Percentiles rank a stretch among this genome's conserved stretches.
These are phyloP conservation scores for Porcisia deanei DNA, from an alignment of 208 protist species.

Conservation along the genomic window DNA sequence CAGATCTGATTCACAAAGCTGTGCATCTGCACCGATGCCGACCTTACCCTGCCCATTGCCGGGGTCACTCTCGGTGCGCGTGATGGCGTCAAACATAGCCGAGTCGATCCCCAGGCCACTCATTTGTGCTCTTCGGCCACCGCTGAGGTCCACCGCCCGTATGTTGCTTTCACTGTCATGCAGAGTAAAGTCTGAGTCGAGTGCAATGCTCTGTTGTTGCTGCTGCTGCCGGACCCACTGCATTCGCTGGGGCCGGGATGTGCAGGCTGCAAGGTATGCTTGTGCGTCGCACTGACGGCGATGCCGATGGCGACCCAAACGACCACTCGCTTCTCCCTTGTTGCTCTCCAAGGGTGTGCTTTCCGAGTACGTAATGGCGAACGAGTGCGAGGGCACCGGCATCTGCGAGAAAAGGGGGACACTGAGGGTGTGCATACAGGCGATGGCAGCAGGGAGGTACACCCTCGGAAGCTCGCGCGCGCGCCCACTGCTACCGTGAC, in stretches of 20 bases:
- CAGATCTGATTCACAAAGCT: not conserved
- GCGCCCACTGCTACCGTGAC: not conserved
- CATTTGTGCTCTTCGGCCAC: constrained; percentile 9
- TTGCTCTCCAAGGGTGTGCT: not conserved
- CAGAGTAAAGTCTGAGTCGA: constrained; percentile 26
- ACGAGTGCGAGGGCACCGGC: constrained; percentile 2
- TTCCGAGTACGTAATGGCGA: constrained; percentile 7
- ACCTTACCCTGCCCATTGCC: not conserved
- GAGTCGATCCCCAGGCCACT: constrained; percentile 10
- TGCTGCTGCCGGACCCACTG: constrained; percentile 28
- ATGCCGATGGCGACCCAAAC: not conserved
- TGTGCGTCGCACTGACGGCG: not conserved
- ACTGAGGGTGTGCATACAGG: constrained; percentile 22
- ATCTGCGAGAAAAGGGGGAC: constrained; percentile 14
- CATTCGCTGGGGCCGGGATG: constrained; percentile 7
- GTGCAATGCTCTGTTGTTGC: constrained; percentile 21
- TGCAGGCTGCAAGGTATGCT: not conserved
- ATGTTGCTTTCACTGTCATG: constrained; percentile 12
- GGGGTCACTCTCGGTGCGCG: constrained; percentile 1
- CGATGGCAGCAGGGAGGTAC: constrained; percentile 28
- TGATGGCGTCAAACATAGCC: constrained; percentile 6
- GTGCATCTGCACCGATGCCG: not conserved
- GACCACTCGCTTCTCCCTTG: not conserved
- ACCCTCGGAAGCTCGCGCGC: constrained; percentile 19
- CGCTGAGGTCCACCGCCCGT: not conserved